Evolutionary conservation across 116 monocot genomes (phyloP), one percentile per base, ranked within the genome.

Genomic region (Posidonia oceanica): DNA sequence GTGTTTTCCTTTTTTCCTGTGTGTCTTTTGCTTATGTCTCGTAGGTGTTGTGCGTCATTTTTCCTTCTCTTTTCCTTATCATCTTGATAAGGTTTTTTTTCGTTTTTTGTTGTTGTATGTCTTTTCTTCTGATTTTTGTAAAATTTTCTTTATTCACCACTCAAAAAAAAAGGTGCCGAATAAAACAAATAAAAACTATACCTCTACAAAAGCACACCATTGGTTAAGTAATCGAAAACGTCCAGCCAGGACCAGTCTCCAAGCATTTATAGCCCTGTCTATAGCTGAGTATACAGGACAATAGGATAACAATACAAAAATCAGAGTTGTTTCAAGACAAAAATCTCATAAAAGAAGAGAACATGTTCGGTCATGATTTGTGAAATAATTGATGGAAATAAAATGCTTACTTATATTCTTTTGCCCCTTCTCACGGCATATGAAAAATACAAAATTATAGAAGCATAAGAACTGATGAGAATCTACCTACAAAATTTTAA

Each of bases 191-290:
- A 48, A 48, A 48, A 48, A 48, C 48, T 10, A 48, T 48, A 94
- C 94, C 87, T 85, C 80, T 52, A 94, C 78, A 85, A 85, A 94
- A 39, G 85, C 76, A 80, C 94, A 94, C 94, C 94, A 94, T 16
- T 84, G 80, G 59, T 80, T 69, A 56, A 94, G 83, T 69, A 94
- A 82, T 54, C 87, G 83, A 74, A 94, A 94, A n/a, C 90, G 85
- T 61, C 94, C 94, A 39, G 71, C 69, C 66, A 94, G 74, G 84
- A 94, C 83, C 16, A 90, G 51, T 69, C 63, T 87, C 94, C 94
- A 94, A 36, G 94, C 94, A 71, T 70, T 21, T 66, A 90, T 76
- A 6, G 94, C 94, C 78, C 67, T 83, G 48, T 70, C 66, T 52
- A 90, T 82, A 76, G 83, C 94, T 94, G 78, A 73, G 66, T 63